Conservation (phyloP, 2,329 filamentous ascomycete species). For the Colletotrichum tropicale region DNA sequence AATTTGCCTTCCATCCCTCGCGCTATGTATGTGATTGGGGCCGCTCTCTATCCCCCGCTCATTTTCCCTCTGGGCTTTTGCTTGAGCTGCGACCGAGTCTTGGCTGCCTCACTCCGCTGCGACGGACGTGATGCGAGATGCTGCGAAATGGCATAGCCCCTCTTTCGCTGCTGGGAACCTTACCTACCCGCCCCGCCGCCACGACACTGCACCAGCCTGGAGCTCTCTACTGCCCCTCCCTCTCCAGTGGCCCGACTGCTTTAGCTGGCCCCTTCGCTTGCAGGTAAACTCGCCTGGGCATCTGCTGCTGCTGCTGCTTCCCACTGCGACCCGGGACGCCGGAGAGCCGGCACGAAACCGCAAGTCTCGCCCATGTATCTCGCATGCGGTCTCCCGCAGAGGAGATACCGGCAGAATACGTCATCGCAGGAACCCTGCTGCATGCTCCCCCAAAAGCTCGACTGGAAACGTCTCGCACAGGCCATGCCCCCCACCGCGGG, state of each 20-base stretch:
- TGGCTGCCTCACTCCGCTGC: background rate
- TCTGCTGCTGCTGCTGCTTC: background rate
- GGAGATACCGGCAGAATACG: background rate
- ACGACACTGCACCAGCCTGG: background rate
- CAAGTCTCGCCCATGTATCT: background rate
- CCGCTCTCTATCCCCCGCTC: background rate
- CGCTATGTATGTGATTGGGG: background rate
- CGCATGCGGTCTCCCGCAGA: background rate
- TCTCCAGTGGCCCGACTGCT: background rate
- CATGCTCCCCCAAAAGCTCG: background rate
- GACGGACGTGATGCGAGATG: background rate
- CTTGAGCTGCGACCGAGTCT: background rate
- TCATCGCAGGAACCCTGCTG: background rate
- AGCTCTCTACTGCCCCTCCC: background rate
- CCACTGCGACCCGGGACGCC: background rate
- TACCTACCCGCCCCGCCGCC: background rate
- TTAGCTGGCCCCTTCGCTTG: background rate
- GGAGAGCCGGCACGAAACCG: background rate
- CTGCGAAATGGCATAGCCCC: constrained; percentile 8
- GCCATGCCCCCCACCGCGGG: background rate
- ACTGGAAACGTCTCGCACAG: constrained; percentile 19
- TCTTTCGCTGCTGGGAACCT: constrained; percentile 1
- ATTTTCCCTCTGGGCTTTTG: background rate
- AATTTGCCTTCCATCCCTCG: background rate
- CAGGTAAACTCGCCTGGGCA: background rate